Evolutionary conservation across 306 rosid species (phyloP).

Genomic region (Cucurbita pepo): DNA sequence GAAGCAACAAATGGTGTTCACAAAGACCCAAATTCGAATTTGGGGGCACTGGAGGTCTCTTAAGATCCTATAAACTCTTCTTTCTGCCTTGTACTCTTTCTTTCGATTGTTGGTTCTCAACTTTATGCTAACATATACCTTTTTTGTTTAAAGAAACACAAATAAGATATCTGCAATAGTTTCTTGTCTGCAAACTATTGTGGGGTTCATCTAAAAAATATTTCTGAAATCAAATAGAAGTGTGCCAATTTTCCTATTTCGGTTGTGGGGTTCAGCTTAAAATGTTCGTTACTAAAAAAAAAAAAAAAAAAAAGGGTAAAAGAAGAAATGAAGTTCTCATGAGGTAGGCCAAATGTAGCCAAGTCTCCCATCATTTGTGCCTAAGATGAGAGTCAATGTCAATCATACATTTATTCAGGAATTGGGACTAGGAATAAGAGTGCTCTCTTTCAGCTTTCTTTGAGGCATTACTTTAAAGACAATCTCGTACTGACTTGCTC

Average conservation of each 20-base stretch:
- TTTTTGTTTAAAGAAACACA: background rate
- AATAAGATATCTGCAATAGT: background rate
- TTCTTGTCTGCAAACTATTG: background rate
- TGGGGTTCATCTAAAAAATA: background rate
- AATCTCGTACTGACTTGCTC: background rate
- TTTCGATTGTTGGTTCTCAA: background rate
- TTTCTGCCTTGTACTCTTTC: background rate
- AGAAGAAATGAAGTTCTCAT: background rate
- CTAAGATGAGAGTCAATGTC: background rate
- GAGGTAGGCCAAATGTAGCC: background rate
- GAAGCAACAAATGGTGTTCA: background rate
- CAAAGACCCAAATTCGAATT: constrained; percentile 1
- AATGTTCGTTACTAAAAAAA: background rate
- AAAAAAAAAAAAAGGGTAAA: background rate
- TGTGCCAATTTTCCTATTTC: background rate
- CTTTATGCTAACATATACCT: background rate
- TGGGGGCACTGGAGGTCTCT: constrained; percentile 5
- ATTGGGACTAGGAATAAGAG: background rate
- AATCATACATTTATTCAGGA: background rate
- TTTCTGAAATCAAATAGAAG: background rate
- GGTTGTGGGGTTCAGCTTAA: background rate
- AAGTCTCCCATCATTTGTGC: background rate
- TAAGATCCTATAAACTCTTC: background rate
- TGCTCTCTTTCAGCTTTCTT: background rate
- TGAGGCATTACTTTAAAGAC: background rate